A percentile compares a stretch with the other conserved stretches of the same genome.
These are phyloP conservation scores for Trifolium repens DNA, from an alignment of 306 rosid species.

Conservation along the genomic window DNA sequence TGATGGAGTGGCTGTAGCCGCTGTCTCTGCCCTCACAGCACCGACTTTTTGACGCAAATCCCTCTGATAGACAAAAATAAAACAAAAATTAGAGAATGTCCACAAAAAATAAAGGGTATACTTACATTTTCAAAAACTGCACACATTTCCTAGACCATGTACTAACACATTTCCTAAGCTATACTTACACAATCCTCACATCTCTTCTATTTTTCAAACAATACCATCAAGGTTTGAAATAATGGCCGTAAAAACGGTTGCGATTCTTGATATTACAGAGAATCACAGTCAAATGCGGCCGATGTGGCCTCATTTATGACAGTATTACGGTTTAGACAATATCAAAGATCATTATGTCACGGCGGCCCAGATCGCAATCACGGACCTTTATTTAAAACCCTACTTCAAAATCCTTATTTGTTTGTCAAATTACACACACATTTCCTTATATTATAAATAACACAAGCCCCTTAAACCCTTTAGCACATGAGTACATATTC, in stretches of 20 bases:
- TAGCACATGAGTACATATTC: not conserved
- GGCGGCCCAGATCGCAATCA: too few species aligned
- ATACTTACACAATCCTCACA: not conserved
- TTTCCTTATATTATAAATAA: not conserved
- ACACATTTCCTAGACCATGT: not conserved
- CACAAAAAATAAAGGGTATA: not conserved
- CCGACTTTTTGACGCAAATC: conserved; percentile 54
- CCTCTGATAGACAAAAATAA: conserved; percentile 44
- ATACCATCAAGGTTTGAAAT: not conserved
- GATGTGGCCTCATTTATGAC: not conserved
- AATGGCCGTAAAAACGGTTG: not conserved
- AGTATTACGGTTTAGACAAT: not conserved
- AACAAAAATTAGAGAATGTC: conserved; percentile 23
- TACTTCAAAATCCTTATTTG: not conserved
- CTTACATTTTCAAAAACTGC: conserved; percentile 10
- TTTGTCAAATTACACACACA: not conserved
- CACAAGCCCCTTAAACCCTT: not conserved
- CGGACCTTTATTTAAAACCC: not conserved
- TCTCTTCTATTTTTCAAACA: not conserved
- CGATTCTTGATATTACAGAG: not conserved
- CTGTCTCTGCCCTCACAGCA: conserved; percentile 72
- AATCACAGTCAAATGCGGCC: not conserved
- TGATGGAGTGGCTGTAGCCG: conserved; percentile 67
- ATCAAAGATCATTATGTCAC: not conserved
- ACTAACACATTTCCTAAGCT: not conserved